Conservation (phyloP, 2,329 filamentous ascomycete species). For the Cytospora schulzeri region DNA sequence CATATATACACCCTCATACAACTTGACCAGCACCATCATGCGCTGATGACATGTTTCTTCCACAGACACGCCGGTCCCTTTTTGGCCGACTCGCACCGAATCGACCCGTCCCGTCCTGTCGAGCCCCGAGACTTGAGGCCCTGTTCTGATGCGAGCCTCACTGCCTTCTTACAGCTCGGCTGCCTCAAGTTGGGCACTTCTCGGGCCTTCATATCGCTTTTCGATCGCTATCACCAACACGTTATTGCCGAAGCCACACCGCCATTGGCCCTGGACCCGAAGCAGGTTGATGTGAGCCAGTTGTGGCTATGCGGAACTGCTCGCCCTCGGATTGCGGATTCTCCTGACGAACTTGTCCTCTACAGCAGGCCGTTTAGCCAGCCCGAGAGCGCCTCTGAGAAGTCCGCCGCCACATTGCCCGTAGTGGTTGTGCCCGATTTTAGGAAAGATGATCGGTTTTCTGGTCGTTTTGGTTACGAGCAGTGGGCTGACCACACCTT, state of each 20-base stretch:
- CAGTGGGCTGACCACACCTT: conserved; percentile 10
- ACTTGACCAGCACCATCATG: background rate
- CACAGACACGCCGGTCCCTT: conserved; percentile 8
- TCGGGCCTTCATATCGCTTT: conserved; percentile 36
- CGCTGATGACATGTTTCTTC: conserved; percentile 1
- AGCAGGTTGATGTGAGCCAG: background rate
- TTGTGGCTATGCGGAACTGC: conserved; percentile 16
- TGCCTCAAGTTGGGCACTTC: conserved; percentile 44
- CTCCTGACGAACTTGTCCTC: conserved; percentile 15
- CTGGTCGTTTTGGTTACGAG: background rate
- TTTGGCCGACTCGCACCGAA: background rate
- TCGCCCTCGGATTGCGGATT: conserved; percentile 6
- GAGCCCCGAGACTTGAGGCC: background rate
- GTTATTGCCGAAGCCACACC: conserved; percentile 24
- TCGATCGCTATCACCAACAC: conserved; percentile 23
- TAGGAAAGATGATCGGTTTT: conserved; percentile 17
- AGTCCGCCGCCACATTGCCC: background rate
- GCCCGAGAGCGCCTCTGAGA: background rate
- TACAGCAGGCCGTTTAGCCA: background rate
- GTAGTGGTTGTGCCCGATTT: conserved; percentile 23
- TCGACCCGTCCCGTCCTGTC: conserved; percentile 3
- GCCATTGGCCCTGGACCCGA: background rate
- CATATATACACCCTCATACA: background rate
- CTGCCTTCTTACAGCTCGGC: conserved; percentile 43
- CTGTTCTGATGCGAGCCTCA: conserved; percentile 7